Percentiles rank a stretch among this genome's conserved stretches.
Conservation (phyloP, 164 flowering plant species). For the Magnolia kwangsiensis region DNA sequence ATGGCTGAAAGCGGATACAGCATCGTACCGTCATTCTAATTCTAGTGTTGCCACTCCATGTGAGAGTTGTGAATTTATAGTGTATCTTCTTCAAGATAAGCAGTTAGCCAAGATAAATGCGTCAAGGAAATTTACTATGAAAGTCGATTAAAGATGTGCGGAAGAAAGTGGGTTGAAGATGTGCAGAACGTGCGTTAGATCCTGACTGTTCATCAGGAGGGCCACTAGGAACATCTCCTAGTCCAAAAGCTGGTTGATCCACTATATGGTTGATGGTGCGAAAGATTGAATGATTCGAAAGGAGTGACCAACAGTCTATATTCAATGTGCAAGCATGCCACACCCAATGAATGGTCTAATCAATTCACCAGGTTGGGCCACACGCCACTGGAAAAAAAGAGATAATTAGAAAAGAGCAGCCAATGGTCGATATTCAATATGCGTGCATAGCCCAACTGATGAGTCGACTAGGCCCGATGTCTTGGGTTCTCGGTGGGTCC, state of each 20-base stretch:
- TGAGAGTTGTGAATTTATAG: neutral
- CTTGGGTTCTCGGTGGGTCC: too few species aligned
- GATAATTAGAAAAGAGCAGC: neutral
- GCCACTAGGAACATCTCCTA: neutral
- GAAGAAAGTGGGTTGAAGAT: neutral
- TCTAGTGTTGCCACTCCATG: neutral
- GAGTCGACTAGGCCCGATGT: too few species aligned
- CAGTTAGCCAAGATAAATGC: neutral
- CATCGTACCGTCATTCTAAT: conserved; percentile 69
- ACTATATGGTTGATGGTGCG: too few species aligned
- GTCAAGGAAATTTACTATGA: neutral
- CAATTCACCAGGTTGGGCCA: neutral
- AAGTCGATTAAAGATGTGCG: too few species aligned
- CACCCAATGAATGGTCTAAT: neutral
- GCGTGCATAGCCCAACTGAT: too few species aligned
- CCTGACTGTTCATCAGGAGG: neutral
- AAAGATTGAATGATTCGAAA: too few species aligned
- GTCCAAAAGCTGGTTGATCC: neutral
- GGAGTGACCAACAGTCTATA: neutral
- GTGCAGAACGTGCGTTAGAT: neutral
- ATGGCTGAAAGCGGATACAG: conserved; percentile 57
- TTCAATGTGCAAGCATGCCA: neutral
- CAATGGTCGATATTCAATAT: neutral
- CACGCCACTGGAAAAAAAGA: neutral
- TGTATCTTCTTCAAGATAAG: neutral